Conservation (phyloP, 169 alveolate genomes). For the Cryptosporidium sp. region DNA sequence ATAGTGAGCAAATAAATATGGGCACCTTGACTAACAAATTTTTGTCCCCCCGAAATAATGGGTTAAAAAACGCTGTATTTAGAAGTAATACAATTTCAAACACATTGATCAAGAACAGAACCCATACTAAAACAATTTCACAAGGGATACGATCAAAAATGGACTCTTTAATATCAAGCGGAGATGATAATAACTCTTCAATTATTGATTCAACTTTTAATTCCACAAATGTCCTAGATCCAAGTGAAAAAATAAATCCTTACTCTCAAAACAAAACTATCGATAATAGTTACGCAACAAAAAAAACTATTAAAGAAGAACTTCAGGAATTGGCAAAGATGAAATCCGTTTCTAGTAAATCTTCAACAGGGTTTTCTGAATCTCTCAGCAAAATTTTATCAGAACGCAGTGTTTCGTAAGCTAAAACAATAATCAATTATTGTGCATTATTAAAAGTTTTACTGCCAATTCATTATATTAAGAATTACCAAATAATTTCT, state of each 20-base stretch:
- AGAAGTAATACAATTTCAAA: not conserved
- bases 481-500: not conserved
- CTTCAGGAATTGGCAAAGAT: conserved; percentile 15
- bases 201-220: not conserved
- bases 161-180: not conserved
- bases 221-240: not conserved
- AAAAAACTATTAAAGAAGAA: not conserved
- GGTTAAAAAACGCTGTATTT: not conserved
- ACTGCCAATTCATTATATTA: not conserved
- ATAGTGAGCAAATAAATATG: not conserved
- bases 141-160: not conserved
- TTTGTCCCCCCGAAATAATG: not conserved
- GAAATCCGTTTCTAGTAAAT: conserved; percentile 21
- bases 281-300: not conserved
- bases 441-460: not conserved
- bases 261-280: not conserved
- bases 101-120: not conserved
- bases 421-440: not conserved
- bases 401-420: not conserved
- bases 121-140: not conserved
- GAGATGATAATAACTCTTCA: not conserved
- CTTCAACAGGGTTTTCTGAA: not conserved
- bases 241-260: not conserved
- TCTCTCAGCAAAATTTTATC: conserved; percentile 5
- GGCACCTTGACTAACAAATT: not conserved